Evolutionary conservation across 225 moss, liverwort and hornwort species (phyloP).

Genomic region (Pleurozium schreberi): DNA sequence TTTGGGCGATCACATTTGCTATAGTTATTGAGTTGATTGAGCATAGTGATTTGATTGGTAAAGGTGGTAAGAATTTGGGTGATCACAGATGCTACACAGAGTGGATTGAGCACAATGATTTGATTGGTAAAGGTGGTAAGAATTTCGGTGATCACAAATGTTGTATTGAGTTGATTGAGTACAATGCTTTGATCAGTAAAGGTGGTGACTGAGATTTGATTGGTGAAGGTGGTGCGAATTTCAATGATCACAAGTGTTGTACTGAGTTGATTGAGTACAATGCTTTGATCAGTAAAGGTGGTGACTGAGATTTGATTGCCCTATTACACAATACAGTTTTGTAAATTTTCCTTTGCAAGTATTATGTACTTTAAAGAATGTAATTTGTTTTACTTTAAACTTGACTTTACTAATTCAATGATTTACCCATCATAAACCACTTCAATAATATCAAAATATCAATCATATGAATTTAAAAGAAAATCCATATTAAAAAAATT

Average conservation of each 20-base stretch:
- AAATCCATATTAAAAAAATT: not conserved
- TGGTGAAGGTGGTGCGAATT: not conserved
- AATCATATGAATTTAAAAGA: not conserved
- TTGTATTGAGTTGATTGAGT: not conserved
- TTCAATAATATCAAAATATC: not conserved
- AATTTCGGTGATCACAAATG: not conserved
- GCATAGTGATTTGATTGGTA: no score
- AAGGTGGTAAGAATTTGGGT: no score
- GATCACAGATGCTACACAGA: no score
- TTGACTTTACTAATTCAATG: not conserved
- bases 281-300: no score
- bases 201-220: not conserved
- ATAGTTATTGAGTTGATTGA: no score
- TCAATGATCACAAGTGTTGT: not conserved
- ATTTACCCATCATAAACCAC: not conserved
- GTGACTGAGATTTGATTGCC: no score
- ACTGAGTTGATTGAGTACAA: not conserved
- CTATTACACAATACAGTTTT: not conserved
- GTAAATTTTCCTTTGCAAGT: not conserved
- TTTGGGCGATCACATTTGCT: no score
- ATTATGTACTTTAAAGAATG: not conserved
- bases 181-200: no score
- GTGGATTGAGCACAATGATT: not conserved
- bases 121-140: not conserved
- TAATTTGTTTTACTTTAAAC: not conserved